Conservation (phyloP, 805 yeast species). For the Candida adriatica region DNA sequence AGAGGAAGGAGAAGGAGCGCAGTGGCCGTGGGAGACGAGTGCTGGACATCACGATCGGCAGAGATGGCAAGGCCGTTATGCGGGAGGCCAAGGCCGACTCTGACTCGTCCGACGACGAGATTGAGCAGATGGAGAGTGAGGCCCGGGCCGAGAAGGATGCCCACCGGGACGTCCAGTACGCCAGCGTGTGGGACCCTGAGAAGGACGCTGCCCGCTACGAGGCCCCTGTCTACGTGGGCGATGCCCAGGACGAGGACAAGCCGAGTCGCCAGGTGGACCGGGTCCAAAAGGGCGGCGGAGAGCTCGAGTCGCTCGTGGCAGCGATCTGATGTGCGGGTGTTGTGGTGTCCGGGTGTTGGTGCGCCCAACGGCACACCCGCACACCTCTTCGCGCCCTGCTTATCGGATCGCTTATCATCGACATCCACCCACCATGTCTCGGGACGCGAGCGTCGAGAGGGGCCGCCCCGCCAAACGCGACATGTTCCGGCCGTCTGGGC, state of each 20-base stretch:
- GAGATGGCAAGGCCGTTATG: constrained; percentile 72
- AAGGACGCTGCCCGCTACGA: constrained; percentile 49
- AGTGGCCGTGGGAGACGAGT: constrained; percentile 71
- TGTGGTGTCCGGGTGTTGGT: too few relatives aligned
- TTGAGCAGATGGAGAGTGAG: constrained; percentile 24
- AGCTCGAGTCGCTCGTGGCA: too few relatives aligned
- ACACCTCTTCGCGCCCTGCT: too few relatives aligned
- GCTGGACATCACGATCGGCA: constrained; percentile 65
- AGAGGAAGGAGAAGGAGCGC: constrained; percentile 49
- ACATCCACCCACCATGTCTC: too few relatives aligned
- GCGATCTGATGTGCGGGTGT: too few relatives aligned
- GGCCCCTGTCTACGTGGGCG: constrained; percentile 40
- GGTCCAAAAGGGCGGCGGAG: too few relatives aligned
- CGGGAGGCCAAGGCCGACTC: constrained; percentile 22
- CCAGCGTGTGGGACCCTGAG: constrained; percentile 54
- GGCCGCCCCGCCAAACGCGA: too few relatives aligned
- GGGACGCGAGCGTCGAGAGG: too few relatives aligned
- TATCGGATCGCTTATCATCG: too few relatives aligned
- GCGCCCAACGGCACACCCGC: too few relatives aligned
- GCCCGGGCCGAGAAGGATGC: constrained; percentile 29
- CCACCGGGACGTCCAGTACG: constrained; percentile 25
- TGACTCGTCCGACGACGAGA: constrained; percentile 30
- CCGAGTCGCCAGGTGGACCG: too few relatives aligned
- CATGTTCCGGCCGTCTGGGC: constrained; percentile 12
- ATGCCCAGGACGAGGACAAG: too few relatives aligned